Evolutionary conservation across 306 rosid species (phyloP), one percentile per base, ranked within the genome.

Genomic region (Gastrolobium villosum): DNA sequence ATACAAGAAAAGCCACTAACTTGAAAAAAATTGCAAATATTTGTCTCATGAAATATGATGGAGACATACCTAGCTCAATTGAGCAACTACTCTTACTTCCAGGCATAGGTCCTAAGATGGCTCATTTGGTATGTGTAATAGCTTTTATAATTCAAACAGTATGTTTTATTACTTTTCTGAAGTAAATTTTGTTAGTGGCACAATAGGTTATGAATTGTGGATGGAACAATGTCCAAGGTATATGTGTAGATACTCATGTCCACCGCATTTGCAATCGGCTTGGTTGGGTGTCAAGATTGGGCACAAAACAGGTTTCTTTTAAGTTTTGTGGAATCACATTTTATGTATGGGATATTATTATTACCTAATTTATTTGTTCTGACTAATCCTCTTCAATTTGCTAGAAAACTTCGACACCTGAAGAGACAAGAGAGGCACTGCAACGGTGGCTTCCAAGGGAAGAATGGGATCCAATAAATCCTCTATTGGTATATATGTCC

Each of bases 61-160:
- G 98, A 65, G 99, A 95, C 82, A 88, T 95, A 89, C 99, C 99
- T 68, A 86, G 85, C 86, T 72, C 97, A 63, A 65, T 92, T 82
- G 96, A 91, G 77, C 94, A 92, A 68, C 88, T 95, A 63, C 98
- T 95, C 59, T 82, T 76, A 72, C 97, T 95, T 79, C 98, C 98
- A 11, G 98, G 99, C 76, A 92, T 95, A 54, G 99, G 99, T 73
- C 99, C 99, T 74, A 95, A 95, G 90, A 95, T 95, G 97, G 99
- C 97, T 65, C 97, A 95, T 87, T 86, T 95, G 96, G 99, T 94
- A 84, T 37, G 76, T 13, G 32, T 64, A 56, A 50, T 60, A 41
- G 69, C 62, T 45, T 74, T 52, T 6, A 10, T 78, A 30, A 50
- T 78, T 45, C 62, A 79, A 82, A 72, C 61, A 70, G 15, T 43